Evolutionary conservation across 352 stramenopile genomes (phyloP), one percentile per base, ranked within the genome.

Genomic region (Phytophthora kernoviae): DNA sequence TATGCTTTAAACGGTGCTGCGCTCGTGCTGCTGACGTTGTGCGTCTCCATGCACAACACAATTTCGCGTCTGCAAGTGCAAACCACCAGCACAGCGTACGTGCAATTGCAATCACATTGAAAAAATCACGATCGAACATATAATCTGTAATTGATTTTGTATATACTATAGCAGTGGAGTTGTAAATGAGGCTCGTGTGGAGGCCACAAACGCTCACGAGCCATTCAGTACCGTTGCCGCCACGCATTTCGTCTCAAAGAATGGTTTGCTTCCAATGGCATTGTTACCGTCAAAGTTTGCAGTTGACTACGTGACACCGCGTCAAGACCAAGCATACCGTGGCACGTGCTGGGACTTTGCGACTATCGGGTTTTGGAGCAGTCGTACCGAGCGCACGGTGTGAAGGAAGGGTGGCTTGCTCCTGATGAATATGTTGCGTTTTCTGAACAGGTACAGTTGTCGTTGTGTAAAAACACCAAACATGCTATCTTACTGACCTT

Each of bases 261-360:
- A 68, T 20, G 73, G 79, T 46, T 65, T 80, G 21, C 17, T 91
- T 21, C 82, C 82, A 5, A 88, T 88, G 78, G 68, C 76, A 21
- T 68, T 88, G 69, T 50, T 93, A 39, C 84, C 84, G 18, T 90
- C 81, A 22, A 93, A 93, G 66, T 93, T 90, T 44, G 81, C 84
- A 0, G 81, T 93, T 21, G 63, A 90, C 60, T 89, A 85, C 57
- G 81, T 93, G 17, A 93, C 81, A 15, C 84, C 81, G 18, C 81
- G 84, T 0, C 73, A 90, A 58, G 73, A 93, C 45, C 84, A 93
- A 57, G 78, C 81, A 46, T 76, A 85, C 34, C 84, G 84, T 34
- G 84, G 84, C 34, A 93, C 81, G 3, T 93, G 84, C 63, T 93
- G 84, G 84, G 84, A 93, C 62, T 93, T 93, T 47, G 81, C 84